Conservation (phyloP, 2,329 filamentous ascomycete species). For the Fusarium lyarnte region DNA sequence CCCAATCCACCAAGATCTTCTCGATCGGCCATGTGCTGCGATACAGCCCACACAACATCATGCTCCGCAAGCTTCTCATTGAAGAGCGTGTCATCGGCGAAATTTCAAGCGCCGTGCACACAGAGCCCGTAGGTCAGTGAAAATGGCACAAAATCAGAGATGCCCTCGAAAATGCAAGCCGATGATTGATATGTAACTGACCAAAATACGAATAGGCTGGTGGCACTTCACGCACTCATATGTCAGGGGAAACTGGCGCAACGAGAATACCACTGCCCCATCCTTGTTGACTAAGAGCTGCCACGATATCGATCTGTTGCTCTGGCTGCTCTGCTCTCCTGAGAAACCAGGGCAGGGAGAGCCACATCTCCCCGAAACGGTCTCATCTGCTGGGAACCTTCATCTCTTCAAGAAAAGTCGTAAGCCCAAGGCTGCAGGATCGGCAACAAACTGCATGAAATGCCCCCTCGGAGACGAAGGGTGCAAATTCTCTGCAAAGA, state of each 20-base stretch:
- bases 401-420: slow-evolving; percentile 80
- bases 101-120: slow-evolving; percentile 86
- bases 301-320: slow-evolving; percentile 91
- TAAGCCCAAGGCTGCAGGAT: slow-evolving; percentile 79
- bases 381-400: slow-evolving; percentile 80
- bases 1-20: slow-evolving; percentile 65
- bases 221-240: slow-evolving; percentile 96
- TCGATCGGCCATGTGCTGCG: slow-evolving; percentile 93
- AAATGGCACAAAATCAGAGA: not conserved
- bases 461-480: slow-evolving; percentile 73
- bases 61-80: slow-evolving; percentile 80
- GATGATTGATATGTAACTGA: not conserved
- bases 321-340: slow-evolving; percentile 90
- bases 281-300: slow-evolving; percentile 94
- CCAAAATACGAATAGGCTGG: slow-evolving; percentile 69
- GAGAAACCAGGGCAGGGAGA: slow-evolving; percentile 53
- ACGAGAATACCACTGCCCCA: slow-evolving; percentile 77
- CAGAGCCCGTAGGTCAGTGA: slow-evolving; percentile 75
- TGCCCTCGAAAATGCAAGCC: not conserved
- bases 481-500: slow-evolving; percentile 87
- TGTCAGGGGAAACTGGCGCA: slow-evolving; percentile 93
- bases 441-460: slow-evolving; percentile 85
- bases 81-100: slow-evolving; percentile 83
- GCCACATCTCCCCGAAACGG: slow-evolving; percentile 77
- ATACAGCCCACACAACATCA: slow-evolving; percentile 91